Evolutionary conservation across 169 alveolate genomes (phyloP).

Genomic region (Cryptosporidium xiaoi): DNA sequence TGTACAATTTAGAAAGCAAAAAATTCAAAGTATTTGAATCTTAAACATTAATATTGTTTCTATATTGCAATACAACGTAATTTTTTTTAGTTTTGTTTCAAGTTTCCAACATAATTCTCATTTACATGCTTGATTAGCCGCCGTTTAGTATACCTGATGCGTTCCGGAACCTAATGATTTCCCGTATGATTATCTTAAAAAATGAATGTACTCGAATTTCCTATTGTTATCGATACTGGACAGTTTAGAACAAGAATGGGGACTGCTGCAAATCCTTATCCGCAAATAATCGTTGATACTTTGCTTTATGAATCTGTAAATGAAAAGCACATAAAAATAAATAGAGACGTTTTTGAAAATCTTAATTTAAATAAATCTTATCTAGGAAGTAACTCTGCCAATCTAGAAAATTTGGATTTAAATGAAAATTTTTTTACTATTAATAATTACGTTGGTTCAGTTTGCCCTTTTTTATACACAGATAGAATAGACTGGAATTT

Average conservation of each 20-base stretch:
- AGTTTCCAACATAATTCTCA: neutral
- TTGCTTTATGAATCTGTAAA: conserved; percentile 12
- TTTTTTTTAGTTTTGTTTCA: neutral
- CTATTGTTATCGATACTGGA: conserved; percentile 62
- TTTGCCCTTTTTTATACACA: conserved; percentile 28
- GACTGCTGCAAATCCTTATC: conserved; percentile 15
- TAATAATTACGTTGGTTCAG: neutral
- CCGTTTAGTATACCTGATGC: neutral
- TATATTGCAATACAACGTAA: neutral
- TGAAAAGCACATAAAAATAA: conserved; percentile 18
- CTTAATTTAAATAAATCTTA: neutral
- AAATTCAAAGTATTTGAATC: neutral
- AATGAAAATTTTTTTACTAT: conserved; percentile 12
- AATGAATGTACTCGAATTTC: conserved; percentile 31
- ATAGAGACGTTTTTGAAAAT: neutral
- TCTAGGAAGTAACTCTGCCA: neutral
- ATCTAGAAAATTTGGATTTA: neutral
- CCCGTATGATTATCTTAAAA: neutral
- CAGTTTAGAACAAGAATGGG: conserved; percentile 64
- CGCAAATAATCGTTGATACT: conserved; percentile 37
- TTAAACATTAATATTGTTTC: neutral
- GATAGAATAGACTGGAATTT: conserved; percentile 70
- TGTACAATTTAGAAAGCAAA: neutral
- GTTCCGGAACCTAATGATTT: neutral
- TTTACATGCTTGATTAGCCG: neutral